Evolutionary conservation across 306 rosid genomes (phyloP).

Genomic region (Comarum palustre): DNA sequence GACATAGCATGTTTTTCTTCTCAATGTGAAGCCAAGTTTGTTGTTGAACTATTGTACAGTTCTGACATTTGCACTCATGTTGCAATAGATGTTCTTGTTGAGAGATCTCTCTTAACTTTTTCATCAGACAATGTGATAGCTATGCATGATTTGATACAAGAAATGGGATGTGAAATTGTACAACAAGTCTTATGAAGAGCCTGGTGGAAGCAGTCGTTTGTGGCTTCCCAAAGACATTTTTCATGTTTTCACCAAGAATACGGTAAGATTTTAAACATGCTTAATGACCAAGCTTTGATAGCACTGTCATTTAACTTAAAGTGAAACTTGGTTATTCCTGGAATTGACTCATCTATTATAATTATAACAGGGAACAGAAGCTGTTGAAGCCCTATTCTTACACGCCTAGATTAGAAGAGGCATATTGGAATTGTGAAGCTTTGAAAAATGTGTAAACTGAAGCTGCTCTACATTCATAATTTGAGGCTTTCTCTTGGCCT

Average conservation of each 20-base stretch:
- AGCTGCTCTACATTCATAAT: background rate
- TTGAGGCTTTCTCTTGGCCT: background rate
- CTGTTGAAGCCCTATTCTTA: background rate
- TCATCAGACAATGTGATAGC: background rate
- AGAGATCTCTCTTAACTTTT: conserved; percentile 34
- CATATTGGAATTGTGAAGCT: background rate
- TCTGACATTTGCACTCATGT: background rate
- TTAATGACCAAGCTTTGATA: background rate
- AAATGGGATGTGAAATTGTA: conserved; percentile 34
- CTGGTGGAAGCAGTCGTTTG: conserved; percentile 19
- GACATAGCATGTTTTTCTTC: conserved; percentile 17
- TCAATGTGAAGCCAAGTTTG: no score
- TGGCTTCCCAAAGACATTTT: conserved; percentile 21
- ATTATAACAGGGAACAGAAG: background rate
- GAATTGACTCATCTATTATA: background rate
- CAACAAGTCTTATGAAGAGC: background rate
- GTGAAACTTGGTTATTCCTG: no score
- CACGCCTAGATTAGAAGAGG: background rate
- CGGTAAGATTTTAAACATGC: background rate
- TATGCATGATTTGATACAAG: conserved; percentile 39
- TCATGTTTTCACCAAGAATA: conserved; percentile 21
- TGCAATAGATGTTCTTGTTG: conserved; percentile 31
- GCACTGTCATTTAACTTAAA: background rate
- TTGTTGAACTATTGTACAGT: conserved; percentile 2
- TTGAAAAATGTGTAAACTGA: background rate